Evolutionary conservation across 139 green algal species (phyloP), one percentile per base, ranked within the genome.

Genomic region (Chlorella sp.): DNA sequence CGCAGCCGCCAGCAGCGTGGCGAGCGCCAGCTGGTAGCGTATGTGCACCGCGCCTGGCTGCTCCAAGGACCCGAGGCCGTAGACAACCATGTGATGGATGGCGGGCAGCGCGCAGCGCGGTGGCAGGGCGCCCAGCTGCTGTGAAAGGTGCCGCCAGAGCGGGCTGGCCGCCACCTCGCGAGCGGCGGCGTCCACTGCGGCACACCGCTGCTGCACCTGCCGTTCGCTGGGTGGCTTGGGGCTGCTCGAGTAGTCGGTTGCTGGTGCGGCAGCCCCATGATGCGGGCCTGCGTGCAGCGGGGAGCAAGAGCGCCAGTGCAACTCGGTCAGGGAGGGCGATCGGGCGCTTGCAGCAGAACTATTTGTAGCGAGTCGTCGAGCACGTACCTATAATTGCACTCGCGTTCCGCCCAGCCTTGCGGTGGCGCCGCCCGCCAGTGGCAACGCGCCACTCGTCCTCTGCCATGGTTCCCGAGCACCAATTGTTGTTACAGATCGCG

Each of bases 21-120:
- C 85, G n/a, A 92, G 69, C 21, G 85, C 91, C 34, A 94, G 80
- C 86, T 94, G 91, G 60, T 73, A 90, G 26, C 87, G 87, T 23
- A 90, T 88, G 81, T 90, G 87, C 12, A 78, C 67, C 20, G 51
- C 76, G 0, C 75, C 56, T 18, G 78, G 67, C 65, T 89, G 71
- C 57, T 92, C 69, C 47, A 90, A 20, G 23, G 90, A 94, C 26
- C 91, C 91, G 60, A 94, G 70, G 25, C 91, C 91, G 47, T 89
- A 94, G 23, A 94, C 68, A 38, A 94, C 91, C 72, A 94, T 64
- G 34, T 68, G 41, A 4, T 21, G 21, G 7, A 87, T 25, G 9
- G 17, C 3, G 0, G 20, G 20, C 6, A 74, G n/a, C 34, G 63
- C 41, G 32, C 78, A 75, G 41, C 47, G 41, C 5, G 39, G 64